Percentiles rank a stretch among this genome's conserved stretches.
Evolutionary conservation across 1,284 basidiomycete species (phyloP).

Genomic region (Tausonia pullulans): DNA sequence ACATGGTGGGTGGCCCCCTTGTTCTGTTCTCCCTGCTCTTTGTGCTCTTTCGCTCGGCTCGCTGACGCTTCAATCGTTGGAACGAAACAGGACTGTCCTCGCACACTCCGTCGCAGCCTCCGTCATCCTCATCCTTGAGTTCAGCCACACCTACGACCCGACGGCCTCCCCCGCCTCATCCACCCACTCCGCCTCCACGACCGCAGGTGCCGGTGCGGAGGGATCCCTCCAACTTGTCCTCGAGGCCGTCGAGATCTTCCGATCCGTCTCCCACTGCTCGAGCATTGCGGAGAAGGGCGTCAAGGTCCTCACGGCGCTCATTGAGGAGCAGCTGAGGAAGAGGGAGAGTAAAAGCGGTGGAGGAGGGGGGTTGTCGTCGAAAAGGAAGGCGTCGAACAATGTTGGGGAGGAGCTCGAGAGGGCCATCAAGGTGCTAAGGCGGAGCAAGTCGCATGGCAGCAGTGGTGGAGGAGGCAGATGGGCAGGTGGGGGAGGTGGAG

Average conservation of each 20-base stretch:
- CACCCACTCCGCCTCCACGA: too few relatives aligned
- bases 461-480: too few relatives aligned
- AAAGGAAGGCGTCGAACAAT: background rate
- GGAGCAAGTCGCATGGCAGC: background rate
- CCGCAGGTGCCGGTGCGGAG: background rate
- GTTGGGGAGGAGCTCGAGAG: conserved; percentile 3
- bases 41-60: background rate
- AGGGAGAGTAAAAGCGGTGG: background rate
- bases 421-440: conserved; percentile 10
- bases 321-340: conserved; percentile 12
- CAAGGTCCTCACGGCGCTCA: conserved; percentile 9
- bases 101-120: background rate
- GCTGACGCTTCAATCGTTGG: background rate
- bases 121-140: conserved; percentile 9
- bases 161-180: background rate
- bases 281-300: conserved; percentile 15
- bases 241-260: conserved; percentile 13
- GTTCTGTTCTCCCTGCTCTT: background rate
- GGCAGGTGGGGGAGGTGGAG: too few relatives aligned
- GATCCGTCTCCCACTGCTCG: background rate
- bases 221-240: conserved; percentile 5
- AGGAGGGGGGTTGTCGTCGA: background rate
- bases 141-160: background rate
- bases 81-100: background rate
- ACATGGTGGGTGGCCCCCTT: conserved; percentile 1